phyloP scores from a whole-genome alignment of 176 grass and related monocot genomes.

The Oryza glaberrima region DNA sequence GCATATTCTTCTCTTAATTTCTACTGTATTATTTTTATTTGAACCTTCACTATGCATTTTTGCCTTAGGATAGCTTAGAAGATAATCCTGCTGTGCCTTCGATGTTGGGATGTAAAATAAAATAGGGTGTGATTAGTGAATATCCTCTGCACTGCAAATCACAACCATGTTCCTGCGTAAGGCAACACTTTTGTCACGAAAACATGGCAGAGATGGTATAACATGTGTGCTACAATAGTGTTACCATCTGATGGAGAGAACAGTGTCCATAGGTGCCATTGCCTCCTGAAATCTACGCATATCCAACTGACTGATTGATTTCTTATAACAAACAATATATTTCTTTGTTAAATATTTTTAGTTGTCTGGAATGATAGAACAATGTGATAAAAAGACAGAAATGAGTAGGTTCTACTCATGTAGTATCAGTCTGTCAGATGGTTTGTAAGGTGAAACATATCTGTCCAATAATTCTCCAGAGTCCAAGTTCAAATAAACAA shows the following conservation, averaged over 20 bases:
- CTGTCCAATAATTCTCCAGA: neutral
- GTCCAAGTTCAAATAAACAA: neutral
- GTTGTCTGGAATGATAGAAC: neutral
- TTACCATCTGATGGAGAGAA: neutral
- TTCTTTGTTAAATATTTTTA: neutral
- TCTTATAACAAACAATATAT: neutral
- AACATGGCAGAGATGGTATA: neutral
- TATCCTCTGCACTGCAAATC: neutral
- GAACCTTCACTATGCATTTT: slow-evolving; percentile 8
- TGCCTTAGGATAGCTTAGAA: neutral
- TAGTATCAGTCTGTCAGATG: neutral
- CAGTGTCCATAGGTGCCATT: neutral
- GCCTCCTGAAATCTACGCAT: neutral
- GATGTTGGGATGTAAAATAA: neutral
- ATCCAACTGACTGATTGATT: neutral
- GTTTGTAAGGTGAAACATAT: neutral
- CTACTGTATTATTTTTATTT: neutral
- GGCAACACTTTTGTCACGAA: neutral
- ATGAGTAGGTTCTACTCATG: neutral
- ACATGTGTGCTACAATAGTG: neutral
- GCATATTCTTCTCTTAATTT: slow-evolving; percentile 27
- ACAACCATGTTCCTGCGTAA: neutral
- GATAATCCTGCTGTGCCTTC: slow-evolving; percentile 3
- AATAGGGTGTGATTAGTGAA: neutral
- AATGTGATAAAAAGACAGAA: neutral